phyloP scores from a whole-genome alignment of 257 asterid genomes.

The Nicotiana paniculata region DNA sequence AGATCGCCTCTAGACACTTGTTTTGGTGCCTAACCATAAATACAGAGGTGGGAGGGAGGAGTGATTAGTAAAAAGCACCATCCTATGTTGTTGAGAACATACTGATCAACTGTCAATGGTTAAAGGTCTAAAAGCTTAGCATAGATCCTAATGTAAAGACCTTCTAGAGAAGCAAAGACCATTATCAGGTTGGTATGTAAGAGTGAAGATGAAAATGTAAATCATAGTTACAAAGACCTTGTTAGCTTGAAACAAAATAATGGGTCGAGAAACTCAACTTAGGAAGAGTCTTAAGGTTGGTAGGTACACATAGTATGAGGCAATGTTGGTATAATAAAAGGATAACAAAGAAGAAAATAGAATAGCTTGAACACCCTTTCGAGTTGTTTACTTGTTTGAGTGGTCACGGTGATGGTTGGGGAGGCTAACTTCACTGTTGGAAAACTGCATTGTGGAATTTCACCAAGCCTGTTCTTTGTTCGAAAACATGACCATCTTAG shows the following conservation, averaged over 20 bases:
- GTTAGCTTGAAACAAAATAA: background rate
- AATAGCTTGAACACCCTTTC: background rate
- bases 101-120: background rate
- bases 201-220: background rate
- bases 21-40: too few species aligned
- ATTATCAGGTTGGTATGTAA: background rate
- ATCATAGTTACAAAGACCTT: background rate
- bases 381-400: background rate
- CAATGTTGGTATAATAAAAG: background rate
- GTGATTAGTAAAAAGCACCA: too few species aligned
- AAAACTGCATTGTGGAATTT: background rate
- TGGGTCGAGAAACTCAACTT: background rate
- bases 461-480: background rate
- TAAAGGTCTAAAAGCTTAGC: background rate
- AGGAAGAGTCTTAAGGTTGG: background rate
- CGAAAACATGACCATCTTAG: too few species aligned
- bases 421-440: background rate
- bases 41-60: too few species aligned
- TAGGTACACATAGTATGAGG: background rate
- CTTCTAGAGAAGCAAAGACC: too few species aligned
- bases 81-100: background rate
- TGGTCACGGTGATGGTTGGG: constrained; percentile 14
- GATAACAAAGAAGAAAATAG: background rate
- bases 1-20: too few species aligned
- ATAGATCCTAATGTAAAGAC: too few species aligned